Base-by-base conservation (phyloP, 164 flowering plant genomes). In the Protea cynaroides region DNA sequence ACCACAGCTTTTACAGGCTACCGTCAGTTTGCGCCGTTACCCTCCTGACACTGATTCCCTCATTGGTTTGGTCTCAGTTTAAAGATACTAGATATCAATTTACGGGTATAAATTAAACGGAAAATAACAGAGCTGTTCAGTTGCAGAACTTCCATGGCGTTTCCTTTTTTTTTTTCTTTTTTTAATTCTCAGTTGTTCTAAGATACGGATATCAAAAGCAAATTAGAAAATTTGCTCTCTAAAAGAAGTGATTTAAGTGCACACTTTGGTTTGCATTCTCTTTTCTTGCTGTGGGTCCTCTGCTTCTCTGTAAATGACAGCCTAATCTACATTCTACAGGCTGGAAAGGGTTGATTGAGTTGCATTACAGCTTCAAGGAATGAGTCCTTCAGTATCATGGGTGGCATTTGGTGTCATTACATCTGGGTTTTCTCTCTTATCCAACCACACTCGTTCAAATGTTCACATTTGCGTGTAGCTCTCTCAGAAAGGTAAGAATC, bases 321-420 rank as follows among this genome's bases (percentile, higher is more conserved):
- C 84, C 82, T 83, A 73, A 80, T 75, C 75, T 75, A 78, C 92
- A 73, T 79, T 75, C 75, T 75, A 78, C 92, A 85, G 86, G 84
- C 92, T 87, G 89, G 78, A 85, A 85, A 83, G 78, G 68, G 71
- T 74, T 76, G 71, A 65, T 65, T 63, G 56, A 53, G 40, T 62
- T 65, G 64, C 78, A 67, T 59, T 69, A 72, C 71, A 74, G 67
- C 63, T 61, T 50, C 53, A 44, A 43, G 36, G 46, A 37, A 69
- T 43, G 56, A 44, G 22, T 70, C 55, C 71, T 56, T 54, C 71
- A 29, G 34, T 29, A 29, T 29, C 2, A 29, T 29, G 34, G 76
- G 69, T 62, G 64, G 61, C 65, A 47, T 73, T 58, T 55, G 17
- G 22, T 25, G 0, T 72, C 60, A 54, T 65, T 55, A 58, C 59